These are phyloP conservation scores for Aspergillus sp. DNA, from an alignment of 2,329 filamentous ascomycete genomes.

Conservation along the genomic window DNA sequence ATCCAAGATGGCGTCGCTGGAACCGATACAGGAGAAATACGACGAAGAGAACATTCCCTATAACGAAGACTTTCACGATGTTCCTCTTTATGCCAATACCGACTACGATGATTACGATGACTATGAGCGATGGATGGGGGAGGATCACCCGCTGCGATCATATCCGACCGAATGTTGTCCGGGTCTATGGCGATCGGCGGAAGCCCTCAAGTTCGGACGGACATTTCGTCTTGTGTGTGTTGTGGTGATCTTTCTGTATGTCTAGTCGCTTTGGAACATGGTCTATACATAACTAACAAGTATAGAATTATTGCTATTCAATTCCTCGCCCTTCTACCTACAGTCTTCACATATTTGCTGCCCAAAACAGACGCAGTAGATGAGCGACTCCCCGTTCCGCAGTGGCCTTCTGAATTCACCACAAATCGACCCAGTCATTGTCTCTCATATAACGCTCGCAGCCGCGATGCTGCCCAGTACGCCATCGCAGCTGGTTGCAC, in stretches of 20 bases:
- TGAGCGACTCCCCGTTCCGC: slow-evolving; percentile 4
- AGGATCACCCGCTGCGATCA: slow-evolving; percentile 30
- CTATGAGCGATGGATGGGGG: slow-evolving; percentile 21
- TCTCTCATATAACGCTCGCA: slow-evolving; percentile 15
- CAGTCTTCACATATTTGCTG: slow-evolving; percentile 11
- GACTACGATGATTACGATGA: slow-evolving; percentile 5
- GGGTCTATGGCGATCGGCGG: slow-evolving; percentile 8
- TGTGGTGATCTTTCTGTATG: slow-evolving; percentile 18
- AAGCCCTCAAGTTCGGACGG: slow-evolving; percentile 10
- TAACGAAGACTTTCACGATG: not conserved
- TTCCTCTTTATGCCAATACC: not conserved
- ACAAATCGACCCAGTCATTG: slow-evolving; percentile 12
- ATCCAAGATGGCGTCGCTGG: not conserved
- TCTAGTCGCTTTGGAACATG: not conserved
- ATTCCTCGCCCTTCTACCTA: slow-evolving; percentile 15
- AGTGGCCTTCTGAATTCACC: slow-evolving; percentile 10
- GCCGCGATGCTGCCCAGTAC: slow-evolving; percentile 15
- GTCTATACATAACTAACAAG: not conserved
- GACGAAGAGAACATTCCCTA: not conserved
- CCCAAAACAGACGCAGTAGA: not conserved
- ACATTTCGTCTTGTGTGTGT: slow-evolving; percentile 18
- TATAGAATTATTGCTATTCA: slow-evolving; percentile 15
- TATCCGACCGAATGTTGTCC: slow-evolving; percentile 26
- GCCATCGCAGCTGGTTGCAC: slow-evolving; percentile 19
- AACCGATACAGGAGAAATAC: not conserved